Base-by-base conservation (phyloP, 2,329 filamentous ascomycete genomes). In the Pyricularia sp. region DNA sequence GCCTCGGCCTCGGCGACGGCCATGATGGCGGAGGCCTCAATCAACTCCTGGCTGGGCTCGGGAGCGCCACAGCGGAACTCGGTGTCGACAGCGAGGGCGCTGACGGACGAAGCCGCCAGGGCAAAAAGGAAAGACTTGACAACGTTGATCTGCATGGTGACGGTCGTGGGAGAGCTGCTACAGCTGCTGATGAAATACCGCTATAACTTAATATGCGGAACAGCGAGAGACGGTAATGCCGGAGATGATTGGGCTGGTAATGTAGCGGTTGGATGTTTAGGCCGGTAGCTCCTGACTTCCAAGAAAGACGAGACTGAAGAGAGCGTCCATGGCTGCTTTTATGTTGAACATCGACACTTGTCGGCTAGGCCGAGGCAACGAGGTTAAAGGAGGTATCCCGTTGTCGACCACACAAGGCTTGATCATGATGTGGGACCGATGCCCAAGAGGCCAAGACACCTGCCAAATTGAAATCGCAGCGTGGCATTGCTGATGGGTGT, bases 11-110 rank as follows among this genome's bases (percentile, higher is more conserved):
- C 75, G 66, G 74, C 42, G 2, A 64, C 20, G 20, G 72, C 72
- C 33, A 77, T 72, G 30, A 69, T 59, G 68, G 73, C 68, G 17
- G 73, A 70, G 30, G 73, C 66, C 25, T 68, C 64, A 66, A 76
- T 68, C 66, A 75, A 73, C 69, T 74, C 73, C 17, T 68, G 68
- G 2, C 72, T 73, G 4, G 75, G 75, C 67, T 73, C 70, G 17
- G 72, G 73, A 17, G 75, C 70, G 58, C 74, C 75, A 69, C 76
- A 77, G 25, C 69, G 30, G 66, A 64, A 42, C 28, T 36, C 26
- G 55, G 12, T n/a, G n/a, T 64, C 55, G 20, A 63, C 17, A 25
- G 55, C 58, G 58, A 26, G 31, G 66, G 55, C 66, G 58, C 25
- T 25, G 55, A 33, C 58, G n/a, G 55, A 31, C 26, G 61, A 31